Evolutionary conservation across 179 eudicot species (phyloP), one percentile per base, ranked within the genome.

Genomic region (Vitellaria paradoxa): DNA sequence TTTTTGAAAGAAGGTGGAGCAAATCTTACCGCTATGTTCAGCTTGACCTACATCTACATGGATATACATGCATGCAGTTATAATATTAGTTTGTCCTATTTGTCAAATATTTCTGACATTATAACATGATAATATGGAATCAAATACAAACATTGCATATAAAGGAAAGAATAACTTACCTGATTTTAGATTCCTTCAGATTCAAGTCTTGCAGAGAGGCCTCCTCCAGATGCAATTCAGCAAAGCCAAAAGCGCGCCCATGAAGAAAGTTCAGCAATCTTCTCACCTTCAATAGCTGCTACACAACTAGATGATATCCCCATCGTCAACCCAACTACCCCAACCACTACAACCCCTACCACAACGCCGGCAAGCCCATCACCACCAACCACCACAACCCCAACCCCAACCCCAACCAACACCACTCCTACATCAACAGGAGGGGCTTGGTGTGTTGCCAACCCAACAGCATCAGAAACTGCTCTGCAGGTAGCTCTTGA

Each of bases 401-500:
- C 86, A 12, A 77, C 87, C 13, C 79, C 87, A 49, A 73, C 78
- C n/a, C 68, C 81, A 9, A 6, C 24, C 67, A 73, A 72, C 60
- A 70, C 76, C 13, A 23, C 72, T 9, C 73, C 86, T 6, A 23
- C 81, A 74, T 60, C 84, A 46, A 63, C 85, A 7, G 89, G 96
- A 0, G 96, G 98, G 47, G 70, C 93, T 20, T 96, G 99, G 99
- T 96, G 99, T 72, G 85, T 91, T 8, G 99, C 98, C 68, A 96
- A 83, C 76, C 84, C 91, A 24, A 73, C 87, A 73, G 96, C 99
- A 56, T 90, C 96, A 9, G 79, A 84, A 60, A 93, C 93, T 64
- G 92, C 93, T 70, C 77, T 96, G 76, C 99, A 96, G 77, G 98
- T 93, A 59, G 99, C 96, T 66, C 84, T 96, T 77, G 99, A 96